These are phyloP conservation scores for Hepatocystis sp. DNA, from an alignment of 169 alveolate genomes.

Conservation along the genomic window DNA sequence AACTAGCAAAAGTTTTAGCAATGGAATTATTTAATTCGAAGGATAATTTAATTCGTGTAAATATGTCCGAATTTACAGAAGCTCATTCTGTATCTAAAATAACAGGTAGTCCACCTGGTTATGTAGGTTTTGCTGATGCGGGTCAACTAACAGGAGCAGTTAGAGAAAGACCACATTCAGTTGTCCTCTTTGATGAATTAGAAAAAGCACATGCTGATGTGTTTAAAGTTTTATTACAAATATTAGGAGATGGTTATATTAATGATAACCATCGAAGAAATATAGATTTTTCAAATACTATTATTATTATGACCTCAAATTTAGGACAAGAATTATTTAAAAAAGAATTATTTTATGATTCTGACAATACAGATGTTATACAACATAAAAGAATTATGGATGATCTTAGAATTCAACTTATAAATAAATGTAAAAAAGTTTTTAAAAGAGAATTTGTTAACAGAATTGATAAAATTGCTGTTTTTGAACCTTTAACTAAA, in stretches of 20 bases:
- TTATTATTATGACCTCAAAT: slow-evolving; percentile 86
- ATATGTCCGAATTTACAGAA: slow-evolving; percentile 84
- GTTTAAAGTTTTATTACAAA: slow-evolving; percentile 64
- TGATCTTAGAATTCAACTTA: slow-evolving; percentile 56
- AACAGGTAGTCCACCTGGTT: slow-evolving; percentile 87
- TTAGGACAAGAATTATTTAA: slow-evolving; percentile 82
- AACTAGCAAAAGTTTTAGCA: slow-evolving; percentile 65
- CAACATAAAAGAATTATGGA: slow-evolving; percentile 53
- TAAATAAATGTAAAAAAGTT: slow-evolving; percentile 64
- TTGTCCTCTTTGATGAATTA: slow-evolving; percentile 74
- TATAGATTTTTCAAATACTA: slow-evolving; percentile 84
- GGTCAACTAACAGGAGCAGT: slow-evolving; percentile 86
- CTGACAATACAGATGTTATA: slow-evolving; percentile 59
- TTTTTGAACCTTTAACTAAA: slow-evolving; percentile 76
- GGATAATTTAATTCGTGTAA: slow-evolving; percentile 66
- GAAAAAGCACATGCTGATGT: slow-evolving; percentile 77
- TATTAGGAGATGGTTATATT: slow-evolving; percentile 76
- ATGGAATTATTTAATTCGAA: slow-evolving; percentile 63
- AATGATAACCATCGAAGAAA: slow-evolving; percentile 82
- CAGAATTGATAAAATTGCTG: slow-evolving; percentile 85
- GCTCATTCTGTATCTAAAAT: slow-evolving; percentile 80
- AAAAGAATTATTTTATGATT: slow-evolving; percentile 63
- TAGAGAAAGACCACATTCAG: slow-evolving; percentile 78
- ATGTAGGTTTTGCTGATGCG: slow-evolving; percentile 85
- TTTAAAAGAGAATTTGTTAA: slow-evolving; percentile 86